Evolutionary conservation across 163 green algal species (phyloP).

Genomic region (Dunaliella salina): DNA sequence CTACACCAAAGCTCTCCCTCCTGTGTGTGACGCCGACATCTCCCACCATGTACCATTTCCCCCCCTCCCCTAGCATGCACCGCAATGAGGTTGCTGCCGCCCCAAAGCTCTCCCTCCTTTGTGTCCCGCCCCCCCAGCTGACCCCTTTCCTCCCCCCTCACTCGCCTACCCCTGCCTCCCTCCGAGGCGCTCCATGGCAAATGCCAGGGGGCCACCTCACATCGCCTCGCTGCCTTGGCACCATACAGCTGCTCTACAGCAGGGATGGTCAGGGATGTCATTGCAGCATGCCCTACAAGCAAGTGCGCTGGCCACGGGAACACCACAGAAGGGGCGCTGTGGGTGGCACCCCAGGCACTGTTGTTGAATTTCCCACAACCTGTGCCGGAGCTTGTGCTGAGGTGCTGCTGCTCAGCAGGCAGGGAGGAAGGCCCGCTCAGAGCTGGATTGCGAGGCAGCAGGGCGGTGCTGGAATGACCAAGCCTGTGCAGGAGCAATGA

Average conservation of each 20-base stretch:
- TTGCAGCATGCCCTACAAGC: not conserved
- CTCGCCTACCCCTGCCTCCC: not conserved
- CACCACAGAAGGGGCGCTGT: not conserved
- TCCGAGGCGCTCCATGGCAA: not conserved
- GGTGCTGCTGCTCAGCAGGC: not conserved
- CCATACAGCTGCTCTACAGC: not conserved
- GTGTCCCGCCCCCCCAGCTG: not conserved
- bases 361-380: no score
- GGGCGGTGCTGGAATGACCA: not conserved
- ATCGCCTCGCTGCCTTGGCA: not conserved
- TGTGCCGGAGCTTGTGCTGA: no score
- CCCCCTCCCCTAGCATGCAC: no score
- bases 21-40: no score
- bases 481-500: not conserved
- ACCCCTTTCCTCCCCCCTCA: not conserved
- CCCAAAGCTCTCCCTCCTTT: not conserved
- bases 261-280: not conserved
- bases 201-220: not conserved
- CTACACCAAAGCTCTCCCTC: not conserved
- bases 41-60: not conserved
- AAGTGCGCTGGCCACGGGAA: not conserved
- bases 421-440: no score
- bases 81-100: not conserved
- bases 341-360: not conserved
- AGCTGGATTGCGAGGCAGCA: not conserved